phyloP scores from a whole-genome alignment of 352 stramenopile species.

The Pythium biforme region DNA sequence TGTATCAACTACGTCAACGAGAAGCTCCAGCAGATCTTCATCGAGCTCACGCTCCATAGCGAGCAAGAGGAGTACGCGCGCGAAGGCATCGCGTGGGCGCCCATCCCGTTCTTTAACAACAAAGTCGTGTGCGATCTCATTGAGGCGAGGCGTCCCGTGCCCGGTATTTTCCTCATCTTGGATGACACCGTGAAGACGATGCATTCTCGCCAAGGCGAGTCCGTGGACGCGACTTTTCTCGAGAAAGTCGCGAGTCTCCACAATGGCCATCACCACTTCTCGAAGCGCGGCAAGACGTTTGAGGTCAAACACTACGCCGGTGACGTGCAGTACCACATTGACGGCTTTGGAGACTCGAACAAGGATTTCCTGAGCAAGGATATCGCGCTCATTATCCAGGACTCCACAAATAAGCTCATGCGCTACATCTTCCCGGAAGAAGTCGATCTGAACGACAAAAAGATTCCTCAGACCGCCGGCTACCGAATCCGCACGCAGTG shows the following conservation, averaged over 20 bases:
- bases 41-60: conserved; percentile 87
- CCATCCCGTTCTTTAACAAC: conserved; percentile 94
- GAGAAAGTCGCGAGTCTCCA: conserved; percentile 78
- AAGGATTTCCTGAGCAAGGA: conserved; percentile 84
- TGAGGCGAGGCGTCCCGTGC: conserved; percentile 65
- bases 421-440: conserved; percentile 85
- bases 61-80: conserved; percentile 95
- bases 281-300: conserved; percentile 83
- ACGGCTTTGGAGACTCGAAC: conserved; percentile 80
- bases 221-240: conserved; percentile 76
- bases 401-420: conserved; percentile 85
- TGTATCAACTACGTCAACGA: conserved; percentile 96
- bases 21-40: conserved; percentile 93
- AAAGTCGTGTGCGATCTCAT: conserved; percentile 89
- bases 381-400: conserved; percentile 74
- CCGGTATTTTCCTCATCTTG: conserved; percentile 82
- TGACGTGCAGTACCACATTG: conserved; percentile 84
- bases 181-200: conserved; percentile 88
- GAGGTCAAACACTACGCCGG: conserved; percentile 86
- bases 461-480: conserved; percentile 72
- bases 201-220: conserved; percentile 80
- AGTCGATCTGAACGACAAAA: conserved; percentile 80
- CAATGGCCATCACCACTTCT: conserved; percentile 67
- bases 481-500: conserved; percentile 88
- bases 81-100: conserved; percentile 90